Conservation (phyloP, 2,329 filamentous ascomycete genomes). For the Niveomyces coronatus region DNA sequence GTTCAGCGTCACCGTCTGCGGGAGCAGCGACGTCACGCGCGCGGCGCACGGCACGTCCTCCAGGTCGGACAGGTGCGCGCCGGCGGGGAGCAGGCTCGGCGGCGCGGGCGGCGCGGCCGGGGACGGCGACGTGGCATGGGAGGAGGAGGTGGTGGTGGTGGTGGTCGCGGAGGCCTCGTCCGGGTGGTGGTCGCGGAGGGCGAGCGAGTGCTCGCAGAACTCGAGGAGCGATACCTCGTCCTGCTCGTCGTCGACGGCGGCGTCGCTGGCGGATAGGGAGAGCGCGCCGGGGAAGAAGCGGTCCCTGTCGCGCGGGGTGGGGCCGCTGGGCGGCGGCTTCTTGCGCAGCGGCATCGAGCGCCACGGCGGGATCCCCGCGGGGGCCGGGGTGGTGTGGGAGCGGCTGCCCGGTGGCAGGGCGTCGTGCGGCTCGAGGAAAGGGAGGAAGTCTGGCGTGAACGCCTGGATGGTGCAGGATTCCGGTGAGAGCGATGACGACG, state of each 20-base stretch:
- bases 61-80: conserved; percentile 42
- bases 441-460: neutral
- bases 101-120: conserved; percentile 17
- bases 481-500: conserved; percentile 39
- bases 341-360: conserved; percentile 40
- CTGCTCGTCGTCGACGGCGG: conserved; percentile 17
- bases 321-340: conserved; percentile 37
- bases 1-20: conserved; percentile 74
- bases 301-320: conserved; percentile 38
- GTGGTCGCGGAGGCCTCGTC: conserved; percentile 17
- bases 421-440: no score
- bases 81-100: no score
- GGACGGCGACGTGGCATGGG: conserved; percentile 13
- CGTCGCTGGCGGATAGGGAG: neutral
- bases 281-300: conserved; percentile 18
- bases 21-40: conserved; percentile 56
- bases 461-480: conserved; percentile 27
- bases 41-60: conserved; percentile 57
- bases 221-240: conserved; percentile 38
- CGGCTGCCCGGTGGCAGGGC: neutral
- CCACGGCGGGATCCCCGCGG: conserved; percentile 33
- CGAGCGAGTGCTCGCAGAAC: conserved; percentile 72
- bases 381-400: conserved; percentile 22
- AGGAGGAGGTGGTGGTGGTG: conserved; percentile 12
- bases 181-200: conserved; percentile 46